A percentile compares a stretch with the other conserved stretches of the same genome.
phyloP scores from a whole-genome alignment of 306 rosid genomes.

The Lablab purpureus region DNA sequence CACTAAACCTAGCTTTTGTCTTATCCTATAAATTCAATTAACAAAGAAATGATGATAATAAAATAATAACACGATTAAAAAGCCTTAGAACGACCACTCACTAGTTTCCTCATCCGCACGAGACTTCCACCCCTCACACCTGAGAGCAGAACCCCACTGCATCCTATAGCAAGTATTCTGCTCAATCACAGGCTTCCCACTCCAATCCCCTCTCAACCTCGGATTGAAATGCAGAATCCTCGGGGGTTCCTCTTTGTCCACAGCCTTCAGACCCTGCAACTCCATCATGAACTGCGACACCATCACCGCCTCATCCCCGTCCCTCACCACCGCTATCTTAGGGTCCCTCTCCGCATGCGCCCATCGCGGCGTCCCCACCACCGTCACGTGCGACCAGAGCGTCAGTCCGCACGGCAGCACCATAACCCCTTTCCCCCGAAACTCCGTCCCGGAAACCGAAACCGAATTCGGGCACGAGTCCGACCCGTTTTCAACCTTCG shows the following conservation, averaged over 20 bases:
- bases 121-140: slow-evolving; percentile 94
- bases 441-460: slow-evolving; percentile 64
- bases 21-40: background rate
- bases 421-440: slow-evolving; percentile 60
- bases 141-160: slow-evolving; percentile 91
- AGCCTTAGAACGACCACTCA: slow-evolving; percentile 38
- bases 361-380: slow-evolving; percentile 92
- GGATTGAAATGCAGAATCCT: slow-evolving; percentile 94
- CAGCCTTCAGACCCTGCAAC: slow-evolving; percentile 89
- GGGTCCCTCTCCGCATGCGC: slow-evolving; percentile 82
- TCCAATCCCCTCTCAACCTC: slow-evolving; percentile 96
- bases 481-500: slow-evolving; percentile 55
- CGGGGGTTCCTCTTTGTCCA: slow-evolving; percentile 95
- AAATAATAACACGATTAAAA: background rate
- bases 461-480: slow-evolving; percentile 75
- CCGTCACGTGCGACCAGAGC: slow-evolving; percentile 88
- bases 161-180: slow-evolving; percentile 92
- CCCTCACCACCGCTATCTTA: slow-evolving; percentile 73
- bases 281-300: slow-evolving; percentile 97
- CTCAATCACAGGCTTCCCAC: slow-evolving; percentile 86
- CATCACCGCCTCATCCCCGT: slow-evolving; percentile 74
- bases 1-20: slow-evolving; percentile 10
- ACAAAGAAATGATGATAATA: slow-evolving; percentile 10
- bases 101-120: slow-evolving; percentile 89
- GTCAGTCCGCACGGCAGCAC: slow-evolving; percentile 88